Evolutionary conservation across 768 basidiomycete species (phyloP).

Genomic region (Boletus rubropictus): DNA sequence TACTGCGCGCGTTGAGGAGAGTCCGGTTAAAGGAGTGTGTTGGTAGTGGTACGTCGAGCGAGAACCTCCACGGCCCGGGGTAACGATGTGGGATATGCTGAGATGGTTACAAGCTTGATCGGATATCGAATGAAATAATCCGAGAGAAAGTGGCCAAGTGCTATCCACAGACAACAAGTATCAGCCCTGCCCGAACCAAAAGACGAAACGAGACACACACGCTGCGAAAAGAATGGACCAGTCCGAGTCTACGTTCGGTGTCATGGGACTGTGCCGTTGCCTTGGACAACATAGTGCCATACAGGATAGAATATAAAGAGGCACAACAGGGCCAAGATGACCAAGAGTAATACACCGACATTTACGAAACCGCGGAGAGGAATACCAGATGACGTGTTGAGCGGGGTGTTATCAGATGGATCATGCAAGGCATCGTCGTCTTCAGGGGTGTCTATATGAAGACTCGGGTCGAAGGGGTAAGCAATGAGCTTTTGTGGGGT

Average conservation of each 20-base stretch:
- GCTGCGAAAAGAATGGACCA: background rate
- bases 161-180: background rate
- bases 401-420: conserved; percentile 34
- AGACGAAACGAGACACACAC: conserved; percentile 5
- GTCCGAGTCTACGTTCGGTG: background rate
- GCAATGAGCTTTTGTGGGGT: conserved; percentile 44
- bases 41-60: background rate
- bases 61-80: background rate
- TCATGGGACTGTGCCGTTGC: conserved; percentile 7
- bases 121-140: conserved; percentile 6
- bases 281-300: conserved; percentile 26
- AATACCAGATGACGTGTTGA: conserved; percentile 23
- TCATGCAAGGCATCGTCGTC: conserved; percentile 78
- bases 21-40: conserved; percentile 1
- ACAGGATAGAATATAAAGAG: conserved; percentile 87
- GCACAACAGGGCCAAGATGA: conserved; percentile 55
- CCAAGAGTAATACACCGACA: conserved; percentile 56
- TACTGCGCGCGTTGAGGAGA: background rate
- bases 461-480: conserved; percentile 64
- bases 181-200: background rate
- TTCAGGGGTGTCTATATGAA: conserved; percentile 53
- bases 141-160: background rate
- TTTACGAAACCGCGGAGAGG: conserved; percentile 57
- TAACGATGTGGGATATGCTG: background rate
- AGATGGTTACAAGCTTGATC: background rate